These are phyloP conservation scores for Tolypocladium nubicola DNA, from an alignment of 2,329 filamentous ascomycete genomes.

Conservation along the genomic window DNA sequence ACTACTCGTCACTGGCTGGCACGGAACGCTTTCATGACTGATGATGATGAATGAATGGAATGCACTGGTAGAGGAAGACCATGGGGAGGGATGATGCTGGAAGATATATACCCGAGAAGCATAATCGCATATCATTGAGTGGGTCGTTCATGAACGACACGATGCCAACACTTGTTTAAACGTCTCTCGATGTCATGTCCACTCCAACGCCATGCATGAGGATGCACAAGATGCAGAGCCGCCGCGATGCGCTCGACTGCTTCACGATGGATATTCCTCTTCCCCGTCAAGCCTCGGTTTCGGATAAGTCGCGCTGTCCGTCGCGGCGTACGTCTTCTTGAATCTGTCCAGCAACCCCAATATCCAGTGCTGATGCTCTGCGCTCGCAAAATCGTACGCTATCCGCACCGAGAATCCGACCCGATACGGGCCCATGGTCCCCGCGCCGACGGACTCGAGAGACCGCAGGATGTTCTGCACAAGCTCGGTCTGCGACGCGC, in stretches of 20 bases:
- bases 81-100: neutral
- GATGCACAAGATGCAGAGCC: neutral
- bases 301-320: slow-evolving; percentile 17
- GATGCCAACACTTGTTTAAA: neutral
- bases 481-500: slow-evolving; percentile 14
- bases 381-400: slow-evolving; percentile 26
- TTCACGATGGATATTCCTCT: neutral
- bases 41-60: neutral
- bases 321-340: slow-evolving; percentile 21
- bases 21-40: slow-evolving; percentile 10
- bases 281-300: slow-evolving; percentile 10
- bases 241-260: neutral
- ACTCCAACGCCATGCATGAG: neutral
- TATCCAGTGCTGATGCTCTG: slow-evolving; percentile 23
- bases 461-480: slow-evolving; percentile 24
- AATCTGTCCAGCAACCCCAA: slow-evolving; percentile 17
- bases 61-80: neutral
- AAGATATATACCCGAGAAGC: neutral
- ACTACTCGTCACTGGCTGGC: slow-evolving; percentile 15
- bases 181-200: too few relatives aligned
- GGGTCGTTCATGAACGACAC: neutral
- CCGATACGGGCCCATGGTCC: slow-evolving; percentile 27
- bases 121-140: neutral
- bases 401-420: slow-evolving; percentile 25
- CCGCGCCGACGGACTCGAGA: slow-evolving; percentile 24